phyloP scores from a whole-genome alignment of 1,284 basidiomycete species.

The Marasmius sp. region DNA sequence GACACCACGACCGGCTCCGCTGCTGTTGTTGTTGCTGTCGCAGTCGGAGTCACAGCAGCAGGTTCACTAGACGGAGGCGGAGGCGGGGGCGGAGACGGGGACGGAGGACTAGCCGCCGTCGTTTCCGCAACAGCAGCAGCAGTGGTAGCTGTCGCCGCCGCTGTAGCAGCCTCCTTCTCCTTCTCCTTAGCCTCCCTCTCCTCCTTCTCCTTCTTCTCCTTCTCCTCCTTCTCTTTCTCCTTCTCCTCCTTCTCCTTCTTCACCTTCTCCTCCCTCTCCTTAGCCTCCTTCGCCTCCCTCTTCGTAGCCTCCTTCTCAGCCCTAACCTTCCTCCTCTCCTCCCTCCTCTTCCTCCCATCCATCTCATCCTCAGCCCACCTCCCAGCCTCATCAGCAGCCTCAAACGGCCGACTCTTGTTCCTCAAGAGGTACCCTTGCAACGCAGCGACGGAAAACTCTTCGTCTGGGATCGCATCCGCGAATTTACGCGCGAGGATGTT shows the following conservation, averaged over 20 bases:
- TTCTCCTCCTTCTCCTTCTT: conserved; percentile 27
- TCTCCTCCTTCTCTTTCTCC: too few relatives aligned
- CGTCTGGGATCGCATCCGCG: conserved; percentile 73
- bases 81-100: neutral
- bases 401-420: conserved; percentile 77
- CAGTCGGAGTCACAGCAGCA: conserved; percentile 11
- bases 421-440: conserved; percentile 82
- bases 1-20: conserved; percentile 1
- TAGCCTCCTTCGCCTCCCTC: conserved; percentile 45
- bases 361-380: conserved; percentile 74
- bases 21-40: too few relatives aligned
- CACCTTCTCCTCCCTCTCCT: conserved; percentile 40
- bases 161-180: too few relatives aligned
- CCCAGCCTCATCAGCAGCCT: conserved; percentile 60
- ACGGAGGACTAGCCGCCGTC: neutral
- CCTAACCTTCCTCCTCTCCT: conserved; percentile 50
- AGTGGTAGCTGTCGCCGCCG: neutral
- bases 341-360: conserved; percentile 69
- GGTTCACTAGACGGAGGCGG: neutral
- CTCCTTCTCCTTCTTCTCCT: too few relatives aligned
- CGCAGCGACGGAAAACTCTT: conserved; percentile 82
- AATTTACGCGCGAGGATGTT: conserved; percentile 69
- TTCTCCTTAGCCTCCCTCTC: neutral
- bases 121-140: neutral
- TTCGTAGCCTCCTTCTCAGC: conserved; percentile 43